Evolutionary conservation across 2,329 filamentous ascomycete species (phyloP).

Genomic region (Thielaviopsis euricoi): DNA sequence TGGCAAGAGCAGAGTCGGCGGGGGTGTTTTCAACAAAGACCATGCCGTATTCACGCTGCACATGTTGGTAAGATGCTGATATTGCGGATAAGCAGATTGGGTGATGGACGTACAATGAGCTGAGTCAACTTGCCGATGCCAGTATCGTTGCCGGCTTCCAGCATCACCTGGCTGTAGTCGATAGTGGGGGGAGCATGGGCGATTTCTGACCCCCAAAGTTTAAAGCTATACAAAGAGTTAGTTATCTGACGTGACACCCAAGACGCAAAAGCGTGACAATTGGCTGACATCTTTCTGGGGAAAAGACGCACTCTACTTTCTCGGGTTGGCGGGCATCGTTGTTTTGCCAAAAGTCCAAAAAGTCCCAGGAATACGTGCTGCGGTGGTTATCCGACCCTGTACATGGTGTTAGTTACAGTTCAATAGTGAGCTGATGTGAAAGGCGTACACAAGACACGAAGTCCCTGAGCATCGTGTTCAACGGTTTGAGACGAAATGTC

Average conservation of each 20-base stretch:
- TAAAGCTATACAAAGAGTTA: slow-evolving; percentile 6
- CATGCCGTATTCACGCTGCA: slow-evolving; percentile 53
- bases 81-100: neutral
- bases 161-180: slow-evolving; percentile 43
- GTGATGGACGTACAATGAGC: slow-evolving; percentile 38
- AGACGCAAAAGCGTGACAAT: neutral
- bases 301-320: slow-evolving; percentile 18
- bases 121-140: slow-evolving; percentile 46
- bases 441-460: slow-evolving; percentile 21
- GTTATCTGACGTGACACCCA: neutral
- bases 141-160: slow-evolving; percentile 25
- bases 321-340: slow-evolving; percentile 20
- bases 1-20: slow-evolving; percentile 46
- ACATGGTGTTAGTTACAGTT: slow-evolving; percentile 6
- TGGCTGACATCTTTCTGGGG: neutral
- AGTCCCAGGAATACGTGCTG: slow-evolving; percentile 50
- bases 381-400: slow-evolving; percentile 52
- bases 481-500: slow-evolving; percentile 18
- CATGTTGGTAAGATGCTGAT: neutral
- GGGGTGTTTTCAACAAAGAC: slow-evolving; percentile 61
- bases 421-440: too few relatives aligned
- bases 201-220: slow-evolving; percentile 20
- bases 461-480: slow-evolving; percentile 16
- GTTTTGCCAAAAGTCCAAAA: slow-evolving; percentile 34
- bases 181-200: slow-evolving; percentile 38